Base-by-base conservation (phyloP, 139 green algal genomes). In the Deuterostichococcus epilithicus region DNA sequence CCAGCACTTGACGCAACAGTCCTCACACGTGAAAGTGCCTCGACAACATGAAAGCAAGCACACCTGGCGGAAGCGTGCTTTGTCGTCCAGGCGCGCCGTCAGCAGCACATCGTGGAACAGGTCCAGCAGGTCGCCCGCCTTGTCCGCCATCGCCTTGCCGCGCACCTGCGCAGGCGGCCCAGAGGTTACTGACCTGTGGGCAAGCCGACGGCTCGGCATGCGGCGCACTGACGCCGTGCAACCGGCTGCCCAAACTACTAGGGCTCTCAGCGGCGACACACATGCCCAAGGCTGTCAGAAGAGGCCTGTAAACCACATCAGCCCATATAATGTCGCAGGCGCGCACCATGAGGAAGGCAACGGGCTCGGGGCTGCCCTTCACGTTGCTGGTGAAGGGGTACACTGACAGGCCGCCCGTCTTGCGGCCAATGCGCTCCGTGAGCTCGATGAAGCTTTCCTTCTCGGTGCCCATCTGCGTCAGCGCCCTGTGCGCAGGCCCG, bases 361-460 rank as follows among this genome's bases (percentile, higher is more conserved):
- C 76, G 1, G 92, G 91, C 68, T 94, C 84, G 23, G 85, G 52
- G 45, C 78, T 67, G 47, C 89, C 92, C 63, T 82, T 83, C 36
- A 82, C 76, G 75, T 68, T 63, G 32, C 83, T 89, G n/a, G 89
- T 92, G 66, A 97, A 96, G 38, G 95, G 92, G 74, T 89, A 98
- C 36, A 96, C 87, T 38, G 76, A 90, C 44, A 99, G 72, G 45
- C 96, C 96, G 28, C 96, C 96, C 22, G 96, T 99, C 86, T 97
- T 98, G 78, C 93, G 89, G 13, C 93, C 96, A 80, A 99, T 99
- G 77, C 92, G 86, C 85, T 99, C 93, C 1, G 91, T 97, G 37
- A 99, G 88, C 82, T 98, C 86, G 5, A 99, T 81, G 63, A 99
- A 97, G 78, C 67, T 88, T 84, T 97, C 91, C 38, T 86, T 90